A percentile compares a stretch with the other conserved stretches of the same genome.
Conservation (phyloP, 352 stramenopile species). For the Phytophthora pluvialis region DNA sequence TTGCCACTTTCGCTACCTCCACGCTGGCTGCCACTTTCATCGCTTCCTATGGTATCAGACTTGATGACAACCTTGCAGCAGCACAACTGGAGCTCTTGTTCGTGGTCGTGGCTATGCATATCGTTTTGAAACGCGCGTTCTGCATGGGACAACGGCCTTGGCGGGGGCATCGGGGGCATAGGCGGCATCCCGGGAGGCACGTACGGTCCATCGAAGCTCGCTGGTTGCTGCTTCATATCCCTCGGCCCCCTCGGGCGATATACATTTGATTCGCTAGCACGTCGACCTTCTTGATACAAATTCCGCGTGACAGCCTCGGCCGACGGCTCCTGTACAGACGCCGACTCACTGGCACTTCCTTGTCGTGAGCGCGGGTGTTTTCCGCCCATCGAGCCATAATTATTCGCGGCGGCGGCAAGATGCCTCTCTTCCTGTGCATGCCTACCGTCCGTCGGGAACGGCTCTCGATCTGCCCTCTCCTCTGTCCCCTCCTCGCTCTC, state of each 20-base stretch:
- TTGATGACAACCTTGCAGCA: constrained; percentile 50
- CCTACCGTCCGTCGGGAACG: not conserved
- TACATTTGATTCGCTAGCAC: constrained; percentile 26
- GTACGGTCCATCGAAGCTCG: constrained; percentile 27
- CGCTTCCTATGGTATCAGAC: constrained; percentile 2
- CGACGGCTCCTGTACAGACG: constrained; percentile 16
- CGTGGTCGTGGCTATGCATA: constrained; percentile 19
- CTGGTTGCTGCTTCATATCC: constrained; percentile 12
- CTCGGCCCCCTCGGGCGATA: not conserved
- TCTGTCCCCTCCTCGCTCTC: constrained; percentile 4
- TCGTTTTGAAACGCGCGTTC: constrained; percentile 36
- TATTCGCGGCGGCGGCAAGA: constrained; percentile 10
- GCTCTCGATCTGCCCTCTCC: constrained; percentile 8
- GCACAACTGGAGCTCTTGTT: constrained; percentile 44
- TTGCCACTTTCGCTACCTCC: constrained; percentile 5
- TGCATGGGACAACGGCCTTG: constrained; percentile 1
- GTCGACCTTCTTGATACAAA: constrained; percentile 27
- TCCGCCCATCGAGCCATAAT: constrained; percentile 35
- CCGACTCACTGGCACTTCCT: not conserved
- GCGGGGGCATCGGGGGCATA: constrained; percentile 17
- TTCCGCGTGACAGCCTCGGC: constrained; percentile 36
- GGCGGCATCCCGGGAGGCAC: constrained; percentile 16
- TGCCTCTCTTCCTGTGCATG: constrained; percentile 8
- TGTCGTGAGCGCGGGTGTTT: constrained; percentile 10
- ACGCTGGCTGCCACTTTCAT: constrained; percentile 7